Base-by-base conservation (phyloP, 306 rosid genomes). In the Cicer yamashitae region DNA sequence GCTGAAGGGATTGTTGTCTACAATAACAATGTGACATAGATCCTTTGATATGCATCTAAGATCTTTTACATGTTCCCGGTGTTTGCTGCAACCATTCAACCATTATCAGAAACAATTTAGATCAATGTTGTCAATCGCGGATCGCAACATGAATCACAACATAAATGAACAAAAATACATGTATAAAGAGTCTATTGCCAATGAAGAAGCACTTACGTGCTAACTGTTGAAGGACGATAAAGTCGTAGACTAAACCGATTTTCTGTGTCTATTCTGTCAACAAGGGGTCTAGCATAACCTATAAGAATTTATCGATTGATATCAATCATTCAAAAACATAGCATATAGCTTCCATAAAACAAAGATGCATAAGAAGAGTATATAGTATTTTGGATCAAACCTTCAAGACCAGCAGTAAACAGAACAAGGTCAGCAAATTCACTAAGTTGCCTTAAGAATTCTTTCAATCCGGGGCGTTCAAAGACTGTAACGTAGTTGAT, bases 281-380 rank as follows among this genome's bases (percentile, higher is more conserved):
- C 97, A 77, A 94, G 94, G 34, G 97, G 98, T 68, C 84, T 90
- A 48, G 98, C 98, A 85, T 94, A 94, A 62, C 91, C 98, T 94
- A 87, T 38, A 45, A 67, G 46, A 74, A 64, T 73, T 63, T 48
- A 58, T 1, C 34, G 37, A 30, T 41, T 13, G 3, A 43, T 40
- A 60, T 40, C 12, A 48, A 60, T 40, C 12, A 48, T 65, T 68
- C 44, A 77, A 71, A 70, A 61, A 38, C 38, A 30, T 7, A 13
- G 11, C 44, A 44, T 65, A 64, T 58, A 48, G 67, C n/a, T 50
- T 37, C 30, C 1, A 44, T 40, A 12, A 75, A 67, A 63, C 6
- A 51, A 11, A 78, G 22, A 80, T 47, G 13, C 39, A 66, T 34
- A 39, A 62, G 62, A 56, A 41, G 53, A 77, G 67, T 20, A 73